These are phyloP conservation scores for Backusella tarrabulga DNA, from an alignment of 192 early-diverging fungal genomes.

Conservation along the genomic window DNA sequence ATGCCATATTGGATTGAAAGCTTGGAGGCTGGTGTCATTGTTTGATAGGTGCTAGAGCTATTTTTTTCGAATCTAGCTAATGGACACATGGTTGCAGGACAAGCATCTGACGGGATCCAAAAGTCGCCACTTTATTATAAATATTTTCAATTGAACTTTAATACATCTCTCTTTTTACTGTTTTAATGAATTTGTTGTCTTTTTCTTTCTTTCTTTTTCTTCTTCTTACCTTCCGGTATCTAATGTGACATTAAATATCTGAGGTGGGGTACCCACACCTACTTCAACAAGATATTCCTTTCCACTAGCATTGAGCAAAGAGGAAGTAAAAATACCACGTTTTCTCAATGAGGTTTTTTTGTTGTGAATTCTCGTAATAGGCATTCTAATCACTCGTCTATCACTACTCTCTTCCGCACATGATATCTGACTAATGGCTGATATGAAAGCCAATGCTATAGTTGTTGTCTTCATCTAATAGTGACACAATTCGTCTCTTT, in stretches of 20 bases:
- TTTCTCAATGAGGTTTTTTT: not conserved
- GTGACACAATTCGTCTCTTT: not conserved
- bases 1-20: conserved; percentile 30
- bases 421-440: not conserved
- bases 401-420: not conserved
- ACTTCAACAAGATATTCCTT: conserved; percentile 50
- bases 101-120: conserved; percentile 30
- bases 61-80: conserved; percentile 17
- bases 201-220: not conserved
- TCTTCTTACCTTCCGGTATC: conserved; percentile 63
- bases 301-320: conserved; percentile 19
- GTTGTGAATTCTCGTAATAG: not conserved
- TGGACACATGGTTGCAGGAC: conserved; percentile 22
- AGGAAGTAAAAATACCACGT: not conserved
- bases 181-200: not conserved
- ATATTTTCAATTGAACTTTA: not conserved
- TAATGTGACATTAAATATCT: conserved; percentile 89
- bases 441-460: not conserved
- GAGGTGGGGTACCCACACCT: conserved; percentile 80
- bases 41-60: conserved; percentile 24
- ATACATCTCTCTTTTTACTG: not conserved
- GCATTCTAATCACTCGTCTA: not conserved
- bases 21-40: not conserved
- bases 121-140: conserved; percentile 24
- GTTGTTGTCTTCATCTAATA: not conserved